These are phyloP conservation scores for Papiliotrema terrestris DNA, from an alignment of 1,284 basidiomycete genomes.

Conservation along the genomic window DNA sequence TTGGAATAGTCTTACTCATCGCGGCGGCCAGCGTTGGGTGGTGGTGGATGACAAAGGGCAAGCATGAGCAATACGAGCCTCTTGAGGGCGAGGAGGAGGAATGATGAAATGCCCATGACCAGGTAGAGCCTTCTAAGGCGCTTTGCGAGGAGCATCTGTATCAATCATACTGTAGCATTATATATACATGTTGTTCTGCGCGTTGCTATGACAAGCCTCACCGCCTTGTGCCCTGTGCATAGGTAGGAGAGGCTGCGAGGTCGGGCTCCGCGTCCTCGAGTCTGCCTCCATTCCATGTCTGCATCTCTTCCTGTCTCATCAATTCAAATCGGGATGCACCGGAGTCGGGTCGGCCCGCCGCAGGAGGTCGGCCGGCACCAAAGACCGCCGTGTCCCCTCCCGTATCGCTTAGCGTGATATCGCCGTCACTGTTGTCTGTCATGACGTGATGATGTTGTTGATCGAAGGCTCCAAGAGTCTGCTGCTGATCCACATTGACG, in stretches of 20 bases:
- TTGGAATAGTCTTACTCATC: constrained; percentile 58
- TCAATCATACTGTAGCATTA: too few relatives aligned
- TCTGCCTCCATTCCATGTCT: constrained; percentile 45
- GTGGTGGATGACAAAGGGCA: constrained; percentile 71
- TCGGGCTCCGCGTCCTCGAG: constrained; percentile 39
- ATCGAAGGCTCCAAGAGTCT: constrained; percentile 2
- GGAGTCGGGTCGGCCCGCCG: background rate
- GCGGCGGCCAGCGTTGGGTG: constrained; percentile 61
- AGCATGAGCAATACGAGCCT: constrained; percentile 77
- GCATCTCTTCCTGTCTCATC: constrained; percentile 43
- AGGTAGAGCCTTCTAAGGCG: too few relatives aligned
- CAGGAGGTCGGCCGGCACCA: background rate
- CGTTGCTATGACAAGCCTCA: background rate
- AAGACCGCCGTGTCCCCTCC: background rate
- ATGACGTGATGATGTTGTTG: background rate
- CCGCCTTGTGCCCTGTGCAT: background rate
- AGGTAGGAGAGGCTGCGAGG: constrained; percentile 8
- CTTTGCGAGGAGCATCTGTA: too few relatives aligned
- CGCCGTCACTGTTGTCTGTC: background rate
- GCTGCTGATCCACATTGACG: background rate
- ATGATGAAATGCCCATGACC: background rate
- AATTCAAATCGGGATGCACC: background rate
- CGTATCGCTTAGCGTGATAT: background rate
- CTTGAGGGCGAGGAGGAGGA: constrained; percentile 68
- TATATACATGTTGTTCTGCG: too few relatives aligned